phyloP scores from a whole-genome alignment of 225 moss, liverwort and hornwort species.

The Asterella californica region DNA sequence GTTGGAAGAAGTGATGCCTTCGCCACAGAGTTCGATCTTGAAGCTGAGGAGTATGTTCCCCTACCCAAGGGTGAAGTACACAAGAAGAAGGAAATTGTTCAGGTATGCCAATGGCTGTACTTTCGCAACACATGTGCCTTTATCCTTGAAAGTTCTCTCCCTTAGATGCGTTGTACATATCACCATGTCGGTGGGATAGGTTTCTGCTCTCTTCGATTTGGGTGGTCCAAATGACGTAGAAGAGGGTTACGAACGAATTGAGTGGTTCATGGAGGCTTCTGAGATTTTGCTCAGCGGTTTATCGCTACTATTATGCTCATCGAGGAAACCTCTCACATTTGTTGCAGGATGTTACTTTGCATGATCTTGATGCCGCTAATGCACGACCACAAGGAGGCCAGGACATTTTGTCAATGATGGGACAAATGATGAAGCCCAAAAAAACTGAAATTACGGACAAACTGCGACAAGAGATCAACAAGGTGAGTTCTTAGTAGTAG shows the following conservation, averaged over 20 bases:
- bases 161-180: not conserved
- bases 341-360: slow-evolving; percentile 80
- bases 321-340: not conserved
- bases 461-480: slow-evolving; percentile 78
- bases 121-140: not conserved
- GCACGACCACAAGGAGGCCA: slow-evolving; percentile 96
- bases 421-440: slow-evolving; percentile 99
- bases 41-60: slow-evolving; percentile 92
- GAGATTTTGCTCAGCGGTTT: not conserved
- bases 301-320: not conserved
- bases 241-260: not conserved
- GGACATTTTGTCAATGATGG: slow-evolving; percentile 97
- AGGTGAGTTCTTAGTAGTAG: slow-evolving; percentile 31
- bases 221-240: not conserved
- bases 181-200: no score
- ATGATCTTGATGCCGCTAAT: slow-evolving; percentile 93
- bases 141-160: not conserved
- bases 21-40: slow-evolving; percentile 93
- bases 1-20: slow-evolving; percentile 96
- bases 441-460: slow-evolving; percentile 99
- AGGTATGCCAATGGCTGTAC: slow-evolving; percentile 38
- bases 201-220: not conserved
- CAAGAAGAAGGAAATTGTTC: slow-evolving; percentile 98
- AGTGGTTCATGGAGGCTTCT: not conserved
- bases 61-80: slow-evolving; percentile 96